Conservation (phyloP, 106 monocot species). For the Apostasia shenzhenica region DNA sequence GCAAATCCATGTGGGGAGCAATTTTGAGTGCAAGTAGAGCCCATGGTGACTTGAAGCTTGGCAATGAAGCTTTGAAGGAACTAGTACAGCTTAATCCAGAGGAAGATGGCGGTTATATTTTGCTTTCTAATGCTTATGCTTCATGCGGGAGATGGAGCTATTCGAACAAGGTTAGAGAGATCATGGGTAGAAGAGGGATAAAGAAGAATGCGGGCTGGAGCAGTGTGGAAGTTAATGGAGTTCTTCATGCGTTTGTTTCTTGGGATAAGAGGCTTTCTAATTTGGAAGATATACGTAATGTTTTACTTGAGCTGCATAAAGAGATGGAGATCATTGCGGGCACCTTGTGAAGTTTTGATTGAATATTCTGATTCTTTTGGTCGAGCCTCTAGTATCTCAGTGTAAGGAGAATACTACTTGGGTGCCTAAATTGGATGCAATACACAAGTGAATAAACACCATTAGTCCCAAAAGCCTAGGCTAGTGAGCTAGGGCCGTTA, state of each 20-base stretch:
- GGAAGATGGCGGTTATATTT: conserved; percentile 59
- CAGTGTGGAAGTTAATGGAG: conserved; percentile 32
- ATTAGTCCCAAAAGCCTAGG: too few species aligned
- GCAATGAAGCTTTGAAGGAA: conserved; percentile 30
- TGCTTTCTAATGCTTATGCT: conserved; percentile 56
- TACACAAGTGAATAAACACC: too few species aligned
- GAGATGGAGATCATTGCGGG: conserved; percentile 17
- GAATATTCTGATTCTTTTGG: too few species aligned
- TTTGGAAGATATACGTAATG: conserved; percentile 10
- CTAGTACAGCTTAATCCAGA: conserved; percentile 46
- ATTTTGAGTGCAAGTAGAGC: conserved; percentile 45
- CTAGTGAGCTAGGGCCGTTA: too few species aligned
- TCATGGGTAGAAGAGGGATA: conserved; percentile 45
- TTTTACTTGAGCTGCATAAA: conserved; percentile 22
- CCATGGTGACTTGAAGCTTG: conserved; percentile 25
- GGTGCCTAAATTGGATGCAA: too few species aligned
- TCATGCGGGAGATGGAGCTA: conserved; percentile 43
- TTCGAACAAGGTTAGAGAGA: conserved; percentile 32
- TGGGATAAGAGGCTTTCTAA: conserved; percentile 33
- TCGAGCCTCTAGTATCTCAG: too few species aligned
- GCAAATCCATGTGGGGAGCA: conserved; percentile 58
- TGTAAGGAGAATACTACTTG: too few species aligned
- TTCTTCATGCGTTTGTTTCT: conserved; percentile 45
- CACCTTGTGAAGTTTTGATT: background rate
- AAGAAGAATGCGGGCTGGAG: conserved; percentile 52